Base-by-base conservation (phyloP, 768 basidiomycete species). In the Suillus bovinus region DNA sequence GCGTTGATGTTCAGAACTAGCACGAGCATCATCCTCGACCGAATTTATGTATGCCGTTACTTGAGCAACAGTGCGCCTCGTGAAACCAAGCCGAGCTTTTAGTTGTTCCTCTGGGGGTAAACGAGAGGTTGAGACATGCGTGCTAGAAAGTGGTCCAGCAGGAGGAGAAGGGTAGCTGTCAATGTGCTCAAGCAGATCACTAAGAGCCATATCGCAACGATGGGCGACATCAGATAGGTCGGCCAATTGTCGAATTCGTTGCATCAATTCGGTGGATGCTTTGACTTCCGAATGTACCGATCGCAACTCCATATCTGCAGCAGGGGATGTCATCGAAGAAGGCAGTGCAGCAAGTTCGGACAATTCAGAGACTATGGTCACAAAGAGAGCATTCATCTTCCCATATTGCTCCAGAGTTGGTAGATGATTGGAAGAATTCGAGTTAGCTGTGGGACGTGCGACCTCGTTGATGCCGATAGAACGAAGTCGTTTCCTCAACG, bases 131-230 rank as follows among this genome's bases (percentile, higher is more conserved):
- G 79, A 77, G 61, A 75, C 63, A 65, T 85, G 85, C 17, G 79
- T 74, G 27, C 86, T 86, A 5, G 84, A 79, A 36, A 87, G 70
- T 3, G 81, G 74, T 5, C 82, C 79, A 31, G 78, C 71, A 5
- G 87, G 88, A 36, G 78, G 71, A 3, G 84, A 81, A 10, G 93
- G 93, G 69, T 87, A 94, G 68, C 89, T 92, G 71, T 96, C 93
- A 59, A 94, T 81, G 68, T 94, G 91, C 68, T 94, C 91, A 52
- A 96, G 77, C 5, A 95, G 79, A 72, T 94, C 91, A 67, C 93
- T 95, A 49, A 94, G 79, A 24, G 87, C 84, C n/a, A 80, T 77
- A 70, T 96, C 93, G 66, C 91, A 93, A 22, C 71, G 70, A 31
- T 79, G 79, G 10, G 89, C 72, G 39, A 77, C 69, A 24, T 79